Base-by-base conservation (phyloP, 2,329 filamentous ascomycete genomes). In the Diplodia intermedia region DNA sequence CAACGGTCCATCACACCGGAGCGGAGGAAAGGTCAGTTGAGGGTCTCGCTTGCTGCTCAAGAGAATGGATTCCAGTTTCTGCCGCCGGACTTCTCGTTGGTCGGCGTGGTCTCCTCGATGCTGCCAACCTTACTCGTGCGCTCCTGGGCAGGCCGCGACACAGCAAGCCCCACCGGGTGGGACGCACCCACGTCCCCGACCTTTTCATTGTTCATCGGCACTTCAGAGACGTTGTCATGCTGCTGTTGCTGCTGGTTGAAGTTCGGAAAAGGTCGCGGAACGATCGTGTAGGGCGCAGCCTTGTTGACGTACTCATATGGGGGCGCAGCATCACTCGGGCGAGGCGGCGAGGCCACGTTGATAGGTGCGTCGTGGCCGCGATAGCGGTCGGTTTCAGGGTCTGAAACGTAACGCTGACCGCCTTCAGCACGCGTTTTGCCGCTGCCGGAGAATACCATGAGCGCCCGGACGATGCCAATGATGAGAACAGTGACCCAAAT, bases 401-500 rank as follows among this genome's bases (percentile, higher is more conserved):
- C 74, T 65, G 61, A 54, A 1, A 74, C 71, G 69, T 80, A 80
- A 38, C 75, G 72, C 47, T 75, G 76, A 23, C 88, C 88, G 38
- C 88, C 87, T 73, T 91, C 89, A 11, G 81, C 87, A 12, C 88
- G 84, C 9, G 82, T 85, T 70, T 88, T 88, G 65, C 89, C 88
- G 1, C 85, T 85, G 33, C 82, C 81, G 66, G 83, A 82, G 80
- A 91, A 87, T 67, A 89, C 84, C 40, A 84, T 83, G 68, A 89
- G 78, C 33, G 90, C 89, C 69, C 92, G 88, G 57, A 88, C 79
- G 67, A 94, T 79, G 60, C 92, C 95, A 57, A 91, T 84, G 43
- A 97, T 83, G 4, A 92, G 87, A 69, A 97, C 86, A 70, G 95
- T 79, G 65, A 96, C 74, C 85, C 93, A 99, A 33, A 97, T 80